Percentiles rank a stretch among this genome's conserved stretches.
Evolutionary conservation across 2,329 filamentous ascomycete species (phyloP).

Genomic region (Epichloe typhina): DNA sequence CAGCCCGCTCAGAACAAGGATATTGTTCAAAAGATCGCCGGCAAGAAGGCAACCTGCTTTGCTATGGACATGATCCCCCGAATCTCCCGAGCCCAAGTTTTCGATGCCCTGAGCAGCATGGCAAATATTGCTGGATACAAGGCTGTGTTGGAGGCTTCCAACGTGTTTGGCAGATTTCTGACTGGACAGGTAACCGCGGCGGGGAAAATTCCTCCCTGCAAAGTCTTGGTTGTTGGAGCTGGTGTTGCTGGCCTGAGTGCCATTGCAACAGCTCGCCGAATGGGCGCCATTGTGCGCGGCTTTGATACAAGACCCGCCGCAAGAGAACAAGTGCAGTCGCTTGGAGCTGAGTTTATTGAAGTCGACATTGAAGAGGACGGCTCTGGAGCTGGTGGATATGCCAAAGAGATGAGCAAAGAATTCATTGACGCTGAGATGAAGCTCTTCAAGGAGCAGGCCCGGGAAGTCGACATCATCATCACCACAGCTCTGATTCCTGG

Average conservation of each 20-base stretch:
- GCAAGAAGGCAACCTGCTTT: conserved; percentile 60
- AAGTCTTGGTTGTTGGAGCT: conserved; percentile 80
- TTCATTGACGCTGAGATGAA: conserved; percentile 92
- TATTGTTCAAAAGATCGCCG: conserved; percentile 59
- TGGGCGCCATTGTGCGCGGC: conserved; percentile 80
- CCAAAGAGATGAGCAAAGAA: conserved; percentile 88
- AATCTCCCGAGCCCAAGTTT: conserved; percentile 78
- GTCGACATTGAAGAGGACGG: conserved; percentile 78
- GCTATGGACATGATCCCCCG: conserved; percentile 90
- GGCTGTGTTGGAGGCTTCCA: conserved; percentile 78
- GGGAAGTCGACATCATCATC: conserved; percentile 83
- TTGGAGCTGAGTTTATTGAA: conserved; percentile 82
- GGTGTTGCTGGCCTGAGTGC: conserved; percentile 81
- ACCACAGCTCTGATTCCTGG: conserved; percentile 88
- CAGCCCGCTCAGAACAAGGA: conserved; percentile 71
- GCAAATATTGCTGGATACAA: conserved; percentile 92
- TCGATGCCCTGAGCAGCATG: conserved; percentile 84
- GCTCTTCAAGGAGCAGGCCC: conserved; percentile 74
- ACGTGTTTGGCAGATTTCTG: conserved; percentile 76
- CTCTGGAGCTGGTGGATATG: conserved; percentile 72
- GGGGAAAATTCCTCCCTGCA: conserved; percentile 80
- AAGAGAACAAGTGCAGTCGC: conserved; percentile 77
- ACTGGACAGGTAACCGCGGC: conserved; percentile 85
- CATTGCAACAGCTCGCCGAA: conserved; percentile 71
- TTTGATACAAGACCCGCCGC: conserved; percentile 87